Evolutionary conservation across 176 grass and related monocot genomes (phyloP).

Genomic region (Avena sativa): DNA sequence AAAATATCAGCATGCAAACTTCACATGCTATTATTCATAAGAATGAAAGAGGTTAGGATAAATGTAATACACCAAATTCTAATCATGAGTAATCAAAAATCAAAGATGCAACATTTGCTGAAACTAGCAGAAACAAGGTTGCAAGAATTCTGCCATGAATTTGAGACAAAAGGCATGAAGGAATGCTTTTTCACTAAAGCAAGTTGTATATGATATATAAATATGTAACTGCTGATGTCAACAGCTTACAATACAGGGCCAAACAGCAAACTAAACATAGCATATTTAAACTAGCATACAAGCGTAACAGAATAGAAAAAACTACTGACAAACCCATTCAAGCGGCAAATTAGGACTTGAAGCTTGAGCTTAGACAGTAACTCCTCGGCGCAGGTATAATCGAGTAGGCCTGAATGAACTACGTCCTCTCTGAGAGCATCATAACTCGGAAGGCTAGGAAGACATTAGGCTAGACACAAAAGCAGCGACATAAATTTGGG

Average conservation of each 20-base stretch:
- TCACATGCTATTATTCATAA: background rate
- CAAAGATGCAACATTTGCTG: background rate
- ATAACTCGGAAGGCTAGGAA: no score
- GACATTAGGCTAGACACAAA: no score
- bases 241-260: background rate
- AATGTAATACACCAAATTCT: background rate
- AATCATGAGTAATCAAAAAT: background rate
- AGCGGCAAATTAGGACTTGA: background rate
- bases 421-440: no score
- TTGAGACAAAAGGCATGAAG: background rate
- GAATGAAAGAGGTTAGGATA: background rate
- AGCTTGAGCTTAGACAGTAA: background rate
- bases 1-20: background rate
- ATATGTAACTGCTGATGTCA: background rate
- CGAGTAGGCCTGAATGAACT: no score
- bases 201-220: background rate
- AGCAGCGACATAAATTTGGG: no score
- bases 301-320: background rate
- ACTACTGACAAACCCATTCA: background rate
- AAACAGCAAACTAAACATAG: background rate
- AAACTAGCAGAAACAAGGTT: background rate
- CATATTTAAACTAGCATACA: background rate
- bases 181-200: background rate
- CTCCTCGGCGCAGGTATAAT: background rate
- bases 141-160: background rate